phyloP scores from a whole-genome alignment of 1,284 basidiomycete species.

The Pseudozyma sp. region DNA sequence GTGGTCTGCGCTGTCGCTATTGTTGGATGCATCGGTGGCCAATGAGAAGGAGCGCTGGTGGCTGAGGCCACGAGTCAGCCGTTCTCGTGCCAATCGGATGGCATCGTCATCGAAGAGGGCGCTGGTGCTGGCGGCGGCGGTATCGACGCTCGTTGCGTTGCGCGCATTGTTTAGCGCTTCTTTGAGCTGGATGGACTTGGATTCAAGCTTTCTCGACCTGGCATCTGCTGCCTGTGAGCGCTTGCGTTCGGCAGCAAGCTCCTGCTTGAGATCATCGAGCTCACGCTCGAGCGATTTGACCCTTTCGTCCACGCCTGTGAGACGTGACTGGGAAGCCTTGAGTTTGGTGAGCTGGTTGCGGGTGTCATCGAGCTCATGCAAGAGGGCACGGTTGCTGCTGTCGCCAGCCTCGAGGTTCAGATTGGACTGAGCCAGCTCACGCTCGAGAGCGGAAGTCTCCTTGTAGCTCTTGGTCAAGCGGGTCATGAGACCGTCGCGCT shows the following conservation, averaged over 20 bases:
- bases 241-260: slow-evolving; percentile 79
- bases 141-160: slow-evolving; percentile 20
- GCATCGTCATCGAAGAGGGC: slow-evolving; percentile 39
- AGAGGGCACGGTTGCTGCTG: slow-evolving; percentile 78
- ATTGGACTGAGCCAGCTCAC: slow-evolving; percentile 83
- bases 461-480: slow-evolving; percentile 55
- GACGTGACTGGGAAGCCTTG: slow-evolving; percentile 77
- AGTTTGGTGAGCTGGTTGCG: slow-evolving; percentile 78
- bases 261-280: slow-evolving; percentile 85
- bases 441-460: slow-evolving; percentile 55
- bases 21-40: slow-evolving; percentile 4
- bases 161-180: slow-evolving; percentile 43
- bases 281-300: slow-evolving; percentile 70
- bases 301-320: slow-evolving; percentile 70
- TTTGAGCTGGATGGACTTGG: slow-evolving; percentile 27
- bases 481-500: slow-evolving; percentile 59
- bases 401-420: slow-evolving; percentile 86
- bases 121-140: slow-evolving; percentile 6
- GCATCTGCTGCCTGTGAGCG: slow-evolving; percentile 79
- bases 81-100: slow-evolving; percentile 32
- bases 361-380: slow-evolving; percentile 83
- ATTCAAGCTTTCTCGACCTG: slow-evolving; percentile 73
- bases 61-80: slow-evolving; percentile 35
- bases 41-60: slow-evolving; percentile 24
- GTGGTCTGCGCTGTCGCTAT: slow-evolving; percentile 18